Percentiles rank a stretch among this genome's conserved stretches.
Evolutionary conservation across 176 grass and related monocot species (phyloP).

Genomic region (Paspalum notatum): DNA sequence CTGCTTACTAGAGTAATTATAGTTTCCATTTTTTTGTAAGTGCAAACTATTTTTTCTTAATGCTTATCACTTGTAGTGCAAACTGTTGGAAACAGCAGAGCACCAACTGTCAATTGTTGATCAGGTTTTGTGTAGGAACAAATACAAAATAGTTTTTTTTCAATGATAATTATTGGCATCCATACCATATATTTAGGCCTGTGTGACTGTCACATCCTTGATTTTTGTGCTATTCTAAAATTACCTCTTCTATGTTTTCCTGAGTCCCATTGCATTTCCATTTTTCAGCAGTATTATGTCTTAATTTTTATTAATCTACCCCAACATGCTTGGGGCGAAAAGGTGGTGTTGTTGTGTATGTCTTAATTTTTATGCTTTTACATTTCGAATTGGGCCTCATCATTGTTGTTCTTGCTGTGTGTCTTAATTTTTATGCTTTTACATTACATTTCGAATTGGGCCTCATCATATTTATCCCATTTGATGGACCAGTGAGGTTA

Average conservation of each 20-base stretch:
- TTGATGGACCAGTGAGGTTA: slow-evolving; percentile 46
- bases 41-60: not conserved
- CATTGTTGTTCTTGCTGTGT: not conserved
- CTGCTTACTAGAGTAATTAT: not conserved
- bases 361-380: not conserved
- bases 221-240: not conserved
- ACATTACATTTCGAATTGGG: slow-evolving; percentile 17
- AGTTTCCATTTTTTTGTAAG: slow-evolving; percentile 12
- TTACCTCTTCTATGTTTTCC: not conserved
- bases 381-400: slow-evolving; percentile 21
- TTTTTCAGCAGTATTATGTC: not conserved
- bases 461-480: slow-evolving; percentile 28
- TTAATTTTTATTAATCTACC: not conserved
- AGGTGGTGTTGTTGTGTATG: not conserved
- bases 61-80: not conserved
- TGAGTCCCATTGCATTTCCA: not conserved
- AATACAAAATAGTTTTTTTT: not conserved
- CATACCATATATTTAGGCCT: not conserved
- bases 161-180: not conserved
- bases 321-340: too few species aligned
- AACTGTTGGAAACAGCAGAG: slow-evolving; percentile 4
- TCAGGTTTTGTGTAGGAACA: slow-evolving; percentile 6
- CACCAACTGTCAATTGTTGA: not conserved
- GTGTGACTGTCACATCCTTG: not conserved
- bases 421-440: not conserved